These are phyloP conservation scores for Lodderomyces theae DNA, from an alignment of 1,139 yeast genomes.

Conservation along the genomic window DNA sequence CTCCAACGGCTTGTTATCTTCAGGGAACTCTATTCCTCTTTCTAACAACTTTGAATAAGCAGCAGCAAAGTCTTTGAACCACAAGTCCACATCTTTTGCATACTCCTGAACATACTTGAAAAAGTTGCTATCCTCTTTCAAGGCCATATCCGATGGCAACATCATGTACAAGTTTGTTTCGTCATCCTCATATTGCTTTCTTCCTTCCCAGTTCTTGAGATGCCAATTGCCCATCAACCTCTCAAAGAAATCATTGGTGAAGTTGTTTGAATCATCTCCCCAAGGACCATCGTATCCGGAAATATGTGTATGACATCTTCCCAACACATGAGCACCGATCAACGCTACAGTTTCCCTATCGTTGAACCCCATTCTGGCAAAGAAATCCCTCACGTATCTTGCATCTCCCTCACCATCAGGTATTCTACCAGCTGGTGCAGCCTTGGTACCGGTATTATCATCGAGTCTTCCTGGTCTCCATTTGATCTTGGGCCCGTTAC, in stretches of 20 bases:
- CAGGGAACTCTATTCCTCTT: conserved; percentile 65
- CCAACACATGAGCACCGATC: conserved; percentile 86
- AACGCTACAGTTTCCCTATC: conserved; percentile 86
- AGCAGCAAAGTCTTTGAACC: conserved; percentile 67
- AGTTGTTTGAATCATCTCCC: conserved; percentile 85
- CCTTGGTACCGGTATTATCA: conserved; percentile 21
- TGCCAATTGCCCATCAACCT: conserved; percentile 79
- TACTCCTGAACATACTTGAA: conserved; percentile 64
- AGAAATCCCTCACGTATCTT: conserved; percentile 51
- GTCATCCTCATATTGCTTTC: conserved; percentile 73
- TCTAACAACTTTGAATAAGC: conserved; percentile 73
- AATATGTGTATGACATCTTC: conserved; percentile 63
- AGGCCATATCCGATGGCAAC: conserved; percentile 82
- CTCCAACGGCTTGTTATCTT: conserved; percentile 39
- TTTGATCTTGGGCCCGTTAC: conserved; percentile 72
- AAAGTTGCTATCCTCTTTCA: conserved; percentile 65
- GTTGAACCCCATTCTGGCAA: conserved; percentile 71
- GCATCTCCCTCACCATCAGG: conserved; percentile 80
- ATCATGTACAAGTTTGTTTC: conserved; percentile 79
- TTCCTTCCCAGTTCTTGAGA: conserved; percentile 69
- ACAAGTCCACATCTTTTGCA: conserved; percentile 67
- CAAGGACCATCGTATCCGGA: conserved; percentile 92
- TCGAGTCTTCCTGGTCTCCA: conserved; percentile 81
- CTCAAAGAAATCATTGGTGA: conserved; percentile 79
- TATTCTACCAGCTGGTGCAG: conserved; percentile 69